Evolutionary conservation across 192 early-diverging fungal species (phyloP), one percentile per base, ranked within the genome.

Genomic region (Glomus cerebriforme): DNA sequence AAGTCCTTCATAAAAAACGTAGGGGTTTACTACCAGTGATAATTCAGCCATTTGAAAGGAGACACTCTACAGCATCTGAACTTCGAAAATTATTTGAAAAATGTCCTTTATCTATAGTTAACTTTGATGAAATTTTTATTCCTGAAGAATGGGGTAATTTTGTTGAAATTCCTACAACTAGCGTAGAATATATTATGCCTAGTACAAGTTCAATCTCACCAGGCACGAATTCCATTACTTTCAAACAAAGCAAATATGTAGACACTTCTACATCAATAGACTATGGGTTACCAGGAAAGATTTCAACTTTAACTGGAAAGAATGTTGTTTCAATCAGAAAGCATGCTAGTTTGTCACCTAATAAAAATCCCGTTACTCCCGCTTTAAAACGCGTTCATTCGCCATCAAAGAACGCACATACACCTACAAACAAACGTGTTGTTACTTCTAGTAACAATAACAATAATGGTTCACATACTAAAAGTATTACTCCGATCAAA

Each of bases 111-210:
- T 59, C 47, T 15, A 58, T 24, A 24, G 32, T 58, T 31, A 58
- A 75, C 34, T 75, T 75, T 75, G 73, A 58, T 58, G 54, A 75
- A 15, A 34, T 75, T 24, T 75, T 75, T 59, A 75, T 60, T 22
- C 73, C 73, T 35, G 73, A 75, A 1, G 73, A 75, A 12, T 60
- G 47, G 73, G 9, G 19, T 34, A 58, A 60, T 10, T 7, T 9
- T 17, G 32, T 22, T 22, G 65, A 67, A 32, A 64, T 64, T 15
- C 49, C 49, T 2, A 6, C 49, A 3, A 54, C 49, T 19, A 54
- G 49, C 49, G 49, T 54, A 54, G 49, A 54, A 54, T 54, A 22
- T 54, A 49, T 49, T 17, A 49, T 49, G 47, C 47, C 60, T 63
- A 63, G n/a, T 27, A 26, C n/a, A 6, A 63, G 27, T 26, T 63